Evolutionary conservation across 2,329 filamentous ascomycete genomes (phyloP).

Genomic region (Thielaviopsis musarum): DNA sequence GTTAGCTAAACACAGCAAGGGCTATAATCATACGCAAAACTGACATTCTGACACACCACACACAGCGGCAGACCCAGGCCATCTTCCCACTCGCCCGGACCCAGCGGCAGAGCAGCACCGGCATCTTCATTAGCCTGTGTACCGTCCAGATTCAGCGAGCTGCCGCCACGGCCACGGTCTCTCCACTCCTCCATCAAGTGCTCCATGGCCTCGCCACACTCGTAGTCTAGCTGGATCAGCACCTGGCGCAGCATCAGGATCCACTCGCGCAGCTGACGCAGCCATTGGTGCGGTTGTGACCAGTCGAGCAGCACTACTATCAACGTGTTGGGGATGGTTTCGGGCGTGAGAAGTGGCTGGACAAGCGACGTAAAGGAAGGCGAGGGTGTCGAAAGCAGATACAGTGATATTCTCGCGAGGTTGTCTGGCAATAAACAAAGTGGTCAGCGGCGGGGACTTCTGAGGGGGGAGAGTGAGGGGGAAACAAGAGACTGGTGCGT

Average conservation of each 20-base stretch:
- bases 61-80: conserved; percentile 73
- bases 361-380: conserved; percentile 69
- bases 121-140: conserved; percentile 44
- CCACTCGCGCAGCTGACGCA: conserved; percentile 79
- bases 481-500: conserved; percentile 21
- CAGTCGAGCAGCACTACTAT: conserved; percentile 90
- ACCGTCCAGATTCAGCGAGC: conserved; percentile 45
- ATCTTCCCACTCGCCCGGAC: conserved; percentile 87
- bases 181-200: conserved; percentile 70
- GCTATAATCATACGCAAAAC: conserved; percentile 16
- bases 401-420: conserved; percentile 74
- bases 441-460: not conserved
- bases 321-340: conserved; percentile 71
- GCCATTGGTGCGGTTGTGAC: conserved; percentile 85
- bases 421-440: conserved; percentile 41
- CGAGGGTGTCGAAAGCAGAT: conserved; percentile 74
- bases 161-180: conserved; percentile 52
- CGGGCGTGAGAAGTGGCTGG: conserved; percentile 65
- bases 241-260: conserved; percentile 67
- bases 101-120: conserved; percentile 57
- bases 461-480: too few relatives aligned
- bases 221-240: conserved; percentile 53
- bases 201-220: conserved; percentile 70
- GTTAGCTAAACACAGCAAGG: not conserved
- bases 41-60: conserved; percentile 88